Conservation (phyloP, 805 yeast species). For the Myxozyma monticola region DNA sequence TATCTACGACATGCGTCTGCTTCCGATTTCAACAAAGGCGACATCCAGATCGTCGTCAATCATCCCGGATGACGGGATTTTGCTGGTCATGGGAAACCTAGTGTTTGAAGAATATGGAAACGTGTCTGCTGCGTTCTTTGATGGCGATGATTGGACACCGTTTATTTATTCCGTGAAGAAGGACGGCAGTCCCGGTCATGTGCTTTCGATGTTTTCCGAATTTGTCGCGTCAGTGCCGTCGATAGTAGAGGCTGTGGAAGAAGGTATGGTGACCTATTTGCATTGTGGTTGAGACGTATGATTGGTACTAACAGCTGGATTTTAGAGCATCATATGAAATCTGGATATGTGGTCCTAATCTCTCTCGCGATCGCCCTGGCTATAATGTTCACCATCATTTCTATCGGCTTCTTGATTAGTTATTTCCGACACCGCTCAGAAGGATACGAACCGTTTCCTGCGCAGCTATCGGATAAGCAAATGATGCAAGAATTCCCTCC, state of each 20-base stretch:
- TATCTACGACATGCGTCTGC: conserved; percentile 49
- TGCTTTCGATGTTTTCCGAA: conserved; percentile 40
- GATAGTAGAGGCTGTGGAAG: not conserved
- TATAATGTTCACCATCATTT: conserved; percentile 45
- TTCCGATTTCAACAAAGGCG: conserved; percentile 41
- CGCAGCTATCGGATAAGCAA: conserved; percentile 8
- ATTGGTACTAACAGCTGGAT: not conserved
- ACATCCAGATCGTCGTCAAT: conserved; percentile 36
- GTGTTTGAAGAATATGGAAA: conserved; percentile 51
- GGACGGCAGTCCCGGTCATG: conserved; percentile 31
- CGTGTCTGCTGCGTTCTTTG: conserved; percentile 61
- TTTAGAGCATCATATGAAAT: conserved; percentile 39
- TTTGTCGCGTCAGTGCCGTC: conserved; percentile 26
- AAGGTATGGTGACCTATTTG: too few species aligned
- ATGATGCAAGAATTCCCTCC: conserved; percentile 15
- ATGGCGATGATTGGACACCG: conserved; percentile 71
- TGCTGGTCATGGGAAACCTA: conserved; percentile 62
- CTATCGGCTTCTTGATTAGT: conserved; percentile 46
- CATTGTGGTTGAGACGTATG: not conserved
- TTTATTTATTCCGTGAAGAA: conserved; percentile 49
- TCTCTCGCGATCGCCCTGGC: conserved; percentile 68
- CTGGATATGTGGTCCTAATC: conserved; percentile 69
- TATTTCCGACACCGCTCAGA: conserved; percentile 44
- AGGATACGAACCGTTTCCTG: conserved; percentile 36
- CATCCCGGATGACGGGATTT: conserved; percentile 47